Evolutionary conservation across 2,329 filamentous ascomycete species (phyloP), one percentile per base, ranked within the genome.

Genomic region (Phoma sp.): DNA sequence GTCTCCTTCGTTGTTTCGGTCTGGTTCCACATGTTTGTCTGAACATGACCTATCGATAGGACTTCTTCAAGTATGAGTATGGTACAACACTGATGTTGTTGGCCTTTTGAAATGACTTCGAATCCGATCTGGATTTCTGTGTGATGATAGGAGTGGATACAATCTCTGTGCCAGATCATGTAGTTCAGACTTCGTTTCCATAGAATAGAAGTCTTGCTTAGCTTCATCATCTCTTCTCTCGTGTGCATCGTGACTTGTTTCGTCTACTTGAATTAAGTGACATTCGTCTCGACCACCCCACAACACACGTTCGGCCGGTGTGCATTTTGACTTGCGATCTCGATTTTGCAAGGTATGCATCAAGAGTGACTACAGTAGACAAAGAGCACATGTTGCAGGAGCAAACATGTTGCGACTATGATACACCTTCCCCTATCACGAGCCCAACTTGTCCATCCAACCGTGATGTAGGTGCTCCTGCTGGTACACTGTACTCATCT

Each of bases 101-200:
- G 36, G 39, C 48, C 45, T 51, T 53, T 47, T 59, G 57, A 36
- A 34, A 28, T 42, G 21, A 53, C 36, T 49, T 53, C 45, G 48
- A 28, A 32, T 33, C 49, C 33, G 53, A 58, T 48, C 50, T 62
- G 53, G 53, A 49, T 57, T 48, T 56, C 52, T 53, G 43, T 38
- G 26, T 54, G 53, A 58, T 51, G 47, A 46, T 57, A 53, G 39
- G 52, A 59, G 52, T 56, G 54, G 48, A 58, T 58, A 59, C 32
- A 56, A 57, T 60, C 45, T 67, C 59, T 60, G 62, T 60, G 47
- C 50, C 42, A 47, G 34, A 52, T 56, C 45, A 50, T 53, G 47
- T 57, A 57, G 34, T 37, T 47, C 48, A 37, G 53, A 52, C 47
- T 45, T 55, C 28, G 32, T 49, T 56, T 52, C 51, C 21, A 49